A percentile compares a stretch with the other conserved stretches of the same genome.
phyloP scores from a whole-genome alignment of 805 yeast species.

The Wickerhamiella kurtzmanii region DNA sequence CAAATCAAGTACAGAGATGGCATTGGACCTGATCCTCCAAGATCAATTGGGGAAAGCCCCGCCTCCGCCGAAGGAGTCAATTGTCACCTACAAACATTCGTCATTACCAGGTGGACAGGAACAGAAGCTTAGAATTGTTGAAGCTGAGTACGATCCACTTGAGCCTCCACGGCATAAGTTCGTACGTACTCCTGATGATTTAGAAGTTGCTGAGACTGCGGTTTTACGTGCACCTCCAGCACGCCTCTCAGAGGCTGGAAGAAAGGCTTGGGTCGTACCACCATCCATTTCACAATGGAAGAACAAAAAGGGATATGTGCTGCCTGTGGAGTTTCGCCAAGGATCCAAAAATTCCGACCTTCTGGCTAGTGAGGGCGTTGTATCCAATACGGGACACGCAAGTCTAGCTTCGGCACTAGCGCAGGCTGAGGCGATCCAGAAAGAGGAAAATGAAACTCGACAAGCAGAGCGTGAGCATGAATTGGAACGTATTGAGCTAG shows the following conservation, averaged over 20 bases:
- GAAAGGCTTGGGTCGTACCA: conserved; percentile 74
- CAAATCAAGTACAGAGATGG: conserved; percentile 42
- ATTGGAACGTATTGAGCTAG: not conserved
- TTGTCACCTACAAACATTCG: conserved; percentile 34
- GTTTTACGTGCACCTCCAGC: conserved; percentile 36
- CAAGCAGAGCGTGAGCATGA: not conserved
- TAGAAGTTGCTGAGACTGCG: conserved; percentile 24
- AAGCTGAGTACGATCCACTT: conserved; percentile 66
- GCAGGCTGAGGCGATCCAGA: conserved; percentile 47
- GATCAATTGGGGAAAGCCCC: conserved; percentile 28
- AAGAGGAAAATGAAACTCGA: conserved; percentile 41
- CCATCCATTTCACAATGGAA: conserved; percentile 92
- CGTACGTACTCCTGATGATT: conserved; percentile 52
- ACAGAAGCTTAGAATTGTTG: conserved; percentile 51
- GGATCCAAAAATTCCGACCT: conserved; percentile 35
- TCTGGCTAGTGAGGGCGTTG: conserved; percentile 30
- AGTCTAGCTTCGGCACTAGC: conserved; percentile 59
- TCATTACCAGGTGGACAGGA: conserved; percentile 18
- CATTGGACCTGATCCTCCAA: conserved; percentile 40
- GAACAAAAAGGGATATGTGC: conserved; percentile 79
- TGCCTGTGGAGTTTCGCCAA: conserved; percentile 64
- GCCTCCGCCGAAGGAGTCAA: conserved; percentile 29
- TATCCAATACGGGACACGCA: conserved; percentile 38
- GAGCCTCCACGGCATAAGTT: conserved; percentile 67
- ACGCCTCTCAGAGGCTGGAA: conserved; percentile 54